Evolutionary conservation across 306 rosid genomes (phyloP).

Genomic region (Quercus robur): DNA sequence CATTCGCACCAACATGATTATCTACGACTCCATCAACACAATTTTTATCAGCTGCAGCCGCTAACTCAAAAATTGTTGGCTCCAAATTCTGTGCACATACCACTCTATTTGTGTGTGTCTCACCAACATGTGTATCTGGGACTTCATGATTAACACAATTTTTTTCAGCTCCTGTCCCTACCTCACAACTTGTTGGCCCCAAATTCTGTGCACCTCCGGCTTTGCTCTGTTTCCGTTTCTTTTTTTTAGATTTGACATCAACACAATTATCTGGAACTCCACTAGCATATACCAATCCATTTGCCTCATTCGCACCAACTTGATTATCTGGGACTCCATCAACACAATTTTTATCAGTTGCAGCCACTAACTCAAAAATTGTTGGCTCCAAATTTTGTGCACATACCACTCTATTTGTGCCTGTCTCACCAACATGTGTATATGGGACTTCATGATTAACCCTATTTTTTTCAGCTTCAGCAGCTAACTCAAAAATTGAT

Average conservation of each 20-base stretch:
- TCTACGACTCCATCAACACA: too few relatives aligned
- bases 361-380: neutral
- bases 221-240: neutral
- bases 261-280: neutral
- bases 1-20: too few relatives aligned
- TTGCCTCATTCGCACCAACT: neutral
- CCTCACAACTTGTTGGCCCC: neutral
- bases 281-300: neutral
- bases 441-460: neutral
- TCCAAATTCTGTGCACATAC: neutral
- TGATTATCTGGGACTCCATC: neutral
- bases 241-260: neutral
- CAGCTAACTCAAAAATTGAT: neutral
- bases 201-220: neutral
- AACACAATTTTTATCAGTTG: neutral
- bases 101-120: neutral
- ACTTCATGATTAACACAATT: neutral
- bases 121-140: neutral
- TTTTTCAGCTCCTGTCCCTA: neutral
- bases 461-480: neutral
- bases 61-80: neutral
- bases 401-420: neutral
- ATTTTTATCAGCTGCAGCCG: neutral
- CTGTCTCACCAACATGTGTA: neutral
- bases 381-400: neutral